Base-by-base conservation (phyloP, 2,329 filamentous ascomycete species). In the Fusarium falciforme region DNA sequence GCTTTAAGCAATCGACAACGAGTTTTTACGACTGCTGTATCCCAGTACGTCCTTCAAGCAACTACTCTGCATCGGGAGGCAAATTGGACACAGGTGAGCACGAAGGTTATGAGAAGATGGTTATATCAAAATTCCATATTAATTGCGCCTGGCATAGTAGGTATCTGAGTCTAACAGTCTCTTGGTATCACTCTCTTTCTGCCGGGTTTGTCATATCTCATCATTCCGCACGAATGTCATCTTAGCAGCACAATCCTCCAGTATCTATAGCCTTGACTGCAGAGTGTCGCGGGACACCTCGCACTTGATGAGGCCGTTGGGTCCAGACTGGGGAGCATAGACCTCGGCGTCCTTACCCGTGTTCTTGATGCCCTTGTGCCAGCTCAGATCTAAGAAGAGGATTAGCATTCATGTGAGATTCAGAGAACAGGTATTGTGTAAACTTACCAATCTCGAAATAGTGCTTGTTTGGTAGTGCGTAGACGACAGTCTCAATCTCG, bases 311-410 rank as follows among this genome's bases (percentile, higher is more conserved):
- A 99, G 89, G 31, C 96, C 96, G 81, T 98, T 99, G 66, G 96
- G 96, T 74, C 94, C 92, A 12, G 93, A 93, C 83, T 98, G 96
- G 5, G 96, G 96, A 31, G 94, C 95, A 79, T 96, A 98, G 22
- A 99, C 96, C 81, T 98, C 95, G 61, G 96, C 96, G 79, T 99
- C 93, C 84, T 94, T 93, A 83, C 96, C 96, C 0, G 94, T 98
- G 85, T 99, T 99, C 88, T 98, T 94, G 76, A 95, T 83, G 33
- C 92, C 95, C 84, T 98, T 97, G 89, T 98, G 94, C 96, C 96
- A 99, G 85, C 93, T 96, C 80, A 99, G 85, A 81, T 98, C 96
- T 96, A 80, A 5, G 58, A 62, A 64, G 11, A 9, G 12, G 27
- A 55, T 79, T 72, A 81, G 75, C 42, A 61, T 62, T 60, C 33